Percentiles rank a stretch among this genome's conserved stretches.
Conservation (phyloP, 352 stramenopile genomes). For the Phytophthora uliginosa region DNA sequence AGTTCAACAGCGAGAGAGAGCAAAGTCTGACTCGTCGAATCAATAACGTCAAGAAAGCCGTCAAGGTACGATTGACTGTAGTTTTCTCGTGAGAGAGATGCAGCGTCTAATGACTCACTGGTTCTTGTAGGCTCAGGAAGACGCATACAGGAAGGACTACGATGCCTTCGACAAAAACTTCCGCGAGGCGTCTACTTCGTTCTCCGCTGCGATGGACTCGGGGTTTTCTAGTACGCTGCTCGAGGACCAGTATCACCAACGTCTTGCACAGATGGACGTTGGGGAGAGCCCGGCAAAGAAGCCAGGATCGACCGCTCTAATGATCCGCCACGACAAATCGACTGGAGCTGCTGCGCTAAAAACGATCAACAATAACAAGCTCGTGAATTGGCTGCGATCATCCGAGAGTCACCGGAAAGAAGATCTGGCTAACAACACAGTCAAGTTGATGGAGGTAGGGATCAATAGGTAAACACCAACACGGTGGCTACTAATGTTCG, state of each 20-base stretch:
- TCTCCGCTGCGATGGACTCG: constrained; percentile 76
- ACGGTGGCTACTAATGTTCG: neutral
- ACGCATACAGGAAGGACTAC: constrained; percentile 82
- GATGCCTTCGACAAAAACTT: constrained; percentile 80
- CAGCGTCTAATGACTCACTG: neutral
- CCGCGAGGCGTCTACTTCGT: constrained; percentile 65
- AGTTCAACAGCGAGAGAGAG: constrained; percentile 62
- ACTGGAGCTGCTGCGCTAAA: constrained; percentile 26
- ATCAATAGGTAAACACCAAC: neutral
- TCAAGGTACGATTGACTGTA: constrained; percentile 48
- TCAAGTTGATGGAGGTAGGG: constrained; percentile 69
- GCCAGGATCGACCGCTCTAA: constrained; percentile 5
- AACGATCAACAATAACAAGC: constrained; percentile 76
- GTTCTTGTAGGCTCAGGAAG: constrained; percentile 57
- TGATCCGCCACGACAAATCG: constrained; percentile 15
- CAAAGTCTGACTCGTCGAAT: constrained; percentile 65
- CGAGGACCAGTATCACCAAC: constrained; percentile 70
- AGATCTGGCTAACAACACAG: constrained; percentile 62
- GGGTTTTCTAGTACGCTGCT: constrained; percentile 80
- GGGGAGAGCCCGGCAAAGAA: constrained; percentile 22
- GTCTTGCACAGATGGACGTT: constrained; percentile 53
- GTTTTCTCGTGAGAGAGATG: too few species aligned
- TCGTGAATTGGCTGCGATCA: constrained; percentile 82
- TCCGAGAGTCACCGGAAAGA: constrained; percentile 81
- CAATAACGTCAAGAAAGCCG: constrained; percentile 80